These are phyloP conservation scores for Mucor mucedo DNA, from an alignment of 371 early-diverging fungal genomes.

Conservation along the genomic window DNA sequence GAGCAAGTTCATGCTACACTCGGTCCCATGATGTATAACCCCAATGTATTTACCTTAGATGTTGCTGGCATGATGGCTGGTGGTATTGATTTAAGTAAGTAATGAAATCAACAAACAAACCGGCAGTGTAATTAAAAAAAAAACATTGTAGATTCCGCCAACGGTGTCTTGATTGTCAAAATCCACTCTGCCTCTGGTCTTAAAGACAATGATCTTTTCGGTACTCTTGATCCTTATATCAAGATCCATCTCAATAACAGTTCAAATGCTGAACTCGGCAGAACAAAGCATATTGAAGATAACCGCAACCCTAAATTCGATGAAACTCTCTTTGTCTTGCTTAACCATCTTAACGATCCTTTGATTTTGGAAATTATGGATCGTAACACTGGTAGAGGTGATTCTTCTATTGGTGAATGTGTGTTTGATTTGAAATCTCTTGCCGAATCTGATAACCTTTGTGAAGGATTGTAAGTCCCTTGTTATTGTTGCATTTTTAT, in stretches of 20 bases:
- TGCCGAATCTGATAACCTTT: slow-evolving; percentile 44
- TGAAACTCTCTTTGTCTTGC: slow-evolving; percentile 48
- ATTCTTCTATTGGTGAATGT: slow-evolving; percentile 54
- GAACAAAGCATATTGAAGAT: slow-evolving; percentile 65
- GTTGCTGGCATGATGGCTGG: slow-evolving; percentile 86
- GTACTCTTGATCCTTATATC: slow-evolving; percentile 88
- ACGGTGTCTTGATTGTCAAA: slow-evolving; percentile 84
- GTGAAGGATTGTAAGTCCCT: slow-evolving; percentile 42
- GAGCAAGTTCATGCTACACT: slow-evolving; percentile 82
- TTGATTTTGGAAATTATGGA: slow-evolving; percentile 52
- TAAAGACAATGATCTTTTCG: slow-evolving; percentile 84
- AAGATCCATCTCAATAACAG: slow-evolving; percentile 73
- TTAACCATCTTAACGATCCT: slow-evolving; percentile 43
- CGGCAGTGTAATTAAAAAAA: not conserved
- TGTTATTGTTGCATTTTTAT: too few relatives aligned
- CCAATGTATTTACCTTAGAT: slow-evolving; percentile 84
- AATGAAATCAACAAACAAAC: not conserved
- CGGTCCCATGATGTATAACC: slow-evolving; percentile 86
- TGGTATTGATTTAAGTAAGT: slow-evolving; percentile 50
- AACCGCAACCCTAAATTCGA: slow-evolving; percentile 55
- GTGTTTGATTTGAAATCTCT: slow-evolving; percentile 61
- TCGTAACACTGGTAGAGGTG: slow-evolving; percentile 48
- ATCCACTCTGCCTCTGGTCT: slow-evolving; percentile 81
- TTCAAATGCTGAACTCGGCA: slow-evolving; percentile 59
- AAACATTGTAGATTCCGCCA: slow-evolving; percentile 56